A percentile compares a stretch with the other conserved stretches of the same genome.
phyloP scores from a whole-genome alignment of 495 filamentous ascomycete species.

The Aspergillus taichungensis region DNA sequence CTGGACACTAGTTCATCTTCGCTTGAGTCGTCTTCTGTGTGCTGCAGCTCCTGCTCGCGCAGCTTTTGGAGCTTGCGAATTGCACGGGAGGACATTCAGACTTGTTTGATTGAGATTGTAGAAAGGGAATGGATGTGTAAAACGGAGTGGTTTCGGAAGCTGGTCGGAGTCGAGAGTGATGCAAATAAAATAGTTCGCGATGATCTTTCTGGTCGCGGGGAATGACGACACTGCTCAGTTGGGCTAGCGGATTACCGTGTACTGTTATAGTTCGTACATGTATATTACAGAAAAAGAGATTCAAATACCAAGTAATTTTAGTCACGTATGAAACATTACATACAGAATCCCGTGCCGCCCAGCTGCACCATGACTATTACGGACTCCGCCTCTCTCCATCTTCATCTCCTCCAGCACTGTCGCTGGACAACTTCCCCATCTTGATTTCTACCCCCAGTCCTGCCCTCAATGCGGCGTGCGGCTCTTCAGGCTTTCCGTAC shows the following conservation, averaged over 20 bases:
- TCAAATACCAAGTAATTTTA: too few species aligned
- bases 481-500: slow-evolving; percentile 52
- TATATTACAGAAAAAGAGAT: too few species aligned
- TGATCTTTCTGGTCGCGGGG: slow-evolving; percentile 19
- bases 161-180: background rate
- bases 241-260: background rate
- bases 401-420: background rate
- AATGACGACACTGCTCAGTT: slow-evolving; percentile 33
- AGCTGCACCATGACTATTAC: background rate
- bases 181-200: background rate
- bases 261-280: too few species aligned
- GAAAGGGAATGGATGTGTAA: background rate
- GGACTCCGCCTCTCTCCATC: background rate
- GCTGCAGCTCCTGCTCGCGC: slow-evolving; percentile 53
- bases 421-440: background rate
- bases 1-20: slow-evolving; percentile 34
- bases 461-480: slow-evolving; percentile 53
- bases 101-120: background rate
- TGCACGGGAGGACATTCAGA: slow-evolving; percentile 68
- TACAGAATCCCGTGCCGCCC: too few species aligned
- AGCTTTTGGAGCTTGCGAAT: slow-evolving; percentile 65
- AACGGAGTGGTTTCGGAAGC: background rate
- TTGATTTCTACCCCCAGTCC: background rate
- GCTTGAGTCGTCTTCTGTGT: slow-evolving; percentile 43
- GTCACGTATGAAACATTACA: too few species aligned